A percentile compares a stretch with the other conserved stretches of the same genome.
Evolutionary conservation across 139 green algal species (phyloP).

Genomic region (Pleodorina starrii): DNA sequence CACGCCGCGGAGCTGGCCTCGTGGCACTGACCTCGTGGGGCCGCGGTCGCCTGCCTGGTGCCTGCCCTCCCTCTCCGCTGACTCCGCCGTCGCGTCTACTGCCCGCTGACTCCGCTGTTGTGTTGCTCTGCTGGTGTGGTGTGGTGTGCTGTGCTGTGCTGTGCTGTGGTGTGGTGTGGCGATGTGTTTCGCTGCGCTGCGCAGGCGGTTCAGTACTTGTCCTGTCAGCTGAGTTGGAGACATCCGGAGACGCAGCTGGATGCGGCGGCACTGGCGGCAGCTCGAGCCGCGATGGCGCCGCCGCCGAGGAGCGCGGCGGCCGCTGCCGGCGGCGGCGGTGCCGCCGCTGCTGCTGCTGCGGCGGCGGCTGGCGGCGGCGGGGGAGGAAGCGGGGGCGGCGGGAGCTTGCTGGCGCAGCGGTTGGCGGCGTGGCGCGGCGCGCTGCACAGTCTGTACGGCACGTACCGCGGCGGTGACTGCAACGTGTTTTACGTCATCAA

Average conservation of each 20-base stretch:
- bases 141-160: too few species aligned
- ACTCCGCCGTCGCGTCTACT: too few species aligned
- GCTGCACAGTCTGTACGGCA: slow-evolving; percentile 66
- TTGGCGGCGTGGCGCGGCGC: slow-evolving; percentile 64
- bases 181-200: too few species aligned
- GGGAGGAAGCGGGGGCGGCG: not conserved
- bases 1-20: too few species aligned
- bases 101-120: too few species aligned
- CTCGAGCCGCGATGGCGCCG: not conserved
- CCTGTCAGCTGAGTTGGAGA: slow-evolving; percentile 65
- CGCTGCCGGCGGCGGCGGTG: not conserved
- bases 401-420: slow-evolving; percentile 19
- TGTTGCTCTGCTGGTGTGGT: too few species aligned
- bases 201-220: slow-evolving; percentile 57
- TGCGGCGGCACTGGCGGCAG: not conserved
- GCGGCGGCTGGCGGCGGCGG: not conserved
- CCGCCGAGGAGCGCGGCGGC: not conserved
- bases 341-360: not conserved
- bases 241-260: slow-evolving; percentile 56
- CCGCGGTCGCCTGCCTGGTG: too few species aligned
- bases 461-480: slow-evolving; percentile 34
- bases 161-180: too few species aligned
- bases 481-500: slow-evolving; percentile 38
- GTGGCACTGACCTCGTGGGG: too few species aligned
- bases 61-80: too few species aligned